Evolutionary conservation across 2,329 filamentous ascomycete species (phyloP).

Genomic region (Curvularia lunata): DNA sequence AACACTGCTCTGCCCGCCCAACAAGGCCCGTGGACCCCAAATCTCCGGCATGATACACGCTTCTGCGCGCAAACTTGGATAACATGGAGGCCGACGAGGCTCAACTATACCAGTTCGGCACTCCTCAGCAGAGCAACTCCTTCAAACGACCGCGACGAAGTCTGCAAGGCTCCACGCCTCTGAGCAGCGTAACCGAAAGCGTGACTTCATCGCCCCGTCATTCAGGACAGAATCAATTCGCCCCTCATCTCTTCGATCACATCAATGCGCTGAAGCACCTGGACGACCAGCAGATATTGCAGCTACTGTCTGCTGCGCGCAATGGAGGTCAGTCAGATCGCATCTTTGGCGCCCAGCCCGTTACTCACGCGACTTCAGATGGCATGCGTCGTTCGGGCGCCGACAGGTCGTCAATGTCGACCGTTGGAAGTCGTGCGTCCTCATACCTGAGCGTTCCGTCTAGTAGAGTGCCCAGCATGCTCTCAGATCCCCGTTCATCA

Average conservation of each 20-base stretch:
- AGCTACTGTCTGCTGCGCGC: constrained; percentile 47
- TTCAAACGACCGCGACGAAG: constrained; percentile 49
- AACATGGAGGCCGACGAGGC: constrained; percentile 49
- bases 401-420: constrained; percentile 48
- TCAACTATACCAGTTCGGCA: constrained; percentile 46
- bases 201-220: constrained; percentile 46
- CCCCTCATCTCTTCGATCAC: constrained; percentile 48
- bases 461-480: constrained; percentile 47
- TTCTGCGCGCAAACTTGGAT: constrained; percentile 37
- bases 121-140: constrained; percentile 44
- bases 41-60: constrained; percentile 47
- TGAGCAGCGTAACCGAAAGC: constrained; percentile 47
- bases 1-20: constrained; percentile 33
- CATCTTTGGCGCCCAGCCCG: constrained; percentile 15
- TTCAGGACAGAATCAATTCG: constrained; percentile 42
- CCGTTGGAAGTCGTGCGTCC: constrained; percentile 45
- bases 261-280: constrained; percentile 51
- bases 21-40: constrained; percentile 40
- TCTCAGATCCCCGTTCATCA: constrained; percentile 47
- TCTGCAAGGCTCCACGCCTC: constrained; percentile 45
- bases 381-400: constrained; percentile 43
- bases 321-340: constrained; percentile 43
- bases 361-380: constrained; percentile 39
- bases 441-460: constrained; percentile 49
- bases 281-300: constrained; percentile 49